Evolutionary conservation across 192 early-diverging fungal species (phyloP).

Genomic region (Phycomyces blakesleeanus): DNA sequence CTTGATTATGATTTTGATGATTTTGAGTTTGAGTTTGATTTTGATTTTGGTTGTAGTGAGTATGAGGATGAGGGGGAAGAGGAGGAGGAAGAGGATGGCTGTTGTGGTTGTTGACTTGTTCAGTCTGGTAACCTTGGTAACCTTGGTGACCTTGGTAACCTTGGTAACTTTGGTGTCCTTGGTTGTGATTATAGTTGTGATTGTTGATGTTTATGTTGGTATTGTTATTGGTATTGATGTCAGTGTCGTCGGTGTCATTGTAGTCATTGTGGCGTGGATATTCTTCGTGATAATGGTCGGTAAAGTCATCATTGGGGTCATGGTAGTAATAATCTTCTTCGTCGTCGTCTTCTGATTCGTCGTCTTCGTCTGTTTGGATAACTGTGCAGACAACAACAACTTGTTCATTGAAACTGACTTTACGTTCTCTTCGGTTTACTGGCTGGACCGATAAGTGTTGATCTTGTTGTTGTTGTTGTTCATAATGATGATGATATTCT

Average conservation of each 20-base stretch:
- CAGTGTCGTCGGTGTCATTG: too few species aligned
- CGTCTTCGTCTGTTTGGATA: background rate
- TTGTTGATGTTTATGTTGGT: background rate
- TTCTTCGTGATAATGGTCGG: background rate
- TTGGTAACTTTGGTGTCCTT: background rate
- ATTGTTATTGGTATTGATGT: too few species aligned
- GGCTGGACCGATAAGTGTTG: background rate
- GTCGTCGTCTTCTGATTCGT: background rate
- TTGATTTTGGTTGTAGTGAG: too few species aligned
- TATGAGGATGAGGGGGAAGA: too few species aligned
- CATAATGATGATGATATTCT: too few species aligned
- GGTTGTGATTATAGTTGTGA: background rate
- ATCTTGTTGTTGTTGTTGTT: background rate
- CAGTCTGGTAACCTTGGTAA: too few species aligned
- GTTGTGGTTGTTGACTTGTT: too few species aligned
- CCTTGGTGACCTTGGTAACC: too few species aligned
- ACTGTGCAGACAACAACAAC: background rate
- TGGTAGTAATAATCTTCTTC: background rate
- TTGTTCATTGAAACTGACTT: background rate
- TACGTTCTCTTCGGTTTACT: background rate
- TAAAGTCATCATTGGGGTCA: background rate
- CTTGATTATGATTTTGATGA: too few species aligned
- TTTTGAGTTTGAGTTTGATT: too few species aligned
- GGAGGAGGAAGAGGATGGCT: too few species aligned
- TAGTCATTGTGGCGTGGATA: background rate